Evolutionary conservation across 352 stramenopile genomes (phyloP), one percentile per base, ranked within the genome.

Genomic region (Phytophthora foliorum): DNA sequence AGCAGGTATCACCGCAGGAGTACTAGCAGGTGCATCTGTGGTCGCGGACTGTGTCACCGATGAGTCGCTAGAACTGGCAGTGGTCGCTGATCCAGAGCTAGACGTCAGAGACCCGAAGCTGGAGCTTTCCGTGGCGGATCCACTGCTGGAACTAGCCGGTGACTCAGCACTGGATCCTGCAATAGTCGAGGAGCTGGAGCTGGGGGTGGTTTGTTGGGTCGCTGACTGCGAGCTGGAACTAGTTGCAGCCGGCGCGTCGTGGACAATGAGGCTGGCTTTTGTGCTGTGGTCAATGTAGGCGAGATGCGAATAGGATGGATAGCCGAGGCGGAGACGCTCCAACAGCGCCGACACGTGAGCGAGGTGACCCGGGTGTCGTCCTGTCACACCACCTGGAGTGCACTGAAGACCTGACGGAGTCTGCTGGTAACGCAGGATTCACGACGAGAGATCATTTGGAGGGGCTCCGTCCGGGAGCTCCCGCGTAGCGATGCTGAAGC

Each of bases 331-430:
- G 16, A 61, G 36, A 56, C 50, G 16, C 42, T 32, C 19, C 31
- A 22, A 27, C 32, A 49, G 21, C 49, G 48, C 1, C 24, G 24
- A 22, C 32, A 62, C 21, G 56, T 67, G 1, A 58, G 31, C 32
- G 57, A 72, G 22, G 52, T 72, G 44, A 72, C 64, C 16, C 41
- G 44, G 6, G 57, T 73, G 17, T 63, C 36, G 7, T 54, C 65
- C 5, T 64, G 65, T 56, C 57, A 63, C 31, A n/a, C 27, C 17
- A 1, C 32, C 42, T 16, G 29, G 6, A 49, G 10, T 38, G 48
- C 8, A 36, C 17, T 10, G 17, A 62, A 58, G 11, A 34, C 53
- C 11, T 36, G 46, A 9, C 58, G 57, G 4, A 67, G 51, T 45
- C 39, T 68, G 17, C 22, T 68, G 34, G 32, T 14, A 8, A 50